Conservation (phyloP, 305 asterid species). For the Fraxinus floribunda region DNA sequence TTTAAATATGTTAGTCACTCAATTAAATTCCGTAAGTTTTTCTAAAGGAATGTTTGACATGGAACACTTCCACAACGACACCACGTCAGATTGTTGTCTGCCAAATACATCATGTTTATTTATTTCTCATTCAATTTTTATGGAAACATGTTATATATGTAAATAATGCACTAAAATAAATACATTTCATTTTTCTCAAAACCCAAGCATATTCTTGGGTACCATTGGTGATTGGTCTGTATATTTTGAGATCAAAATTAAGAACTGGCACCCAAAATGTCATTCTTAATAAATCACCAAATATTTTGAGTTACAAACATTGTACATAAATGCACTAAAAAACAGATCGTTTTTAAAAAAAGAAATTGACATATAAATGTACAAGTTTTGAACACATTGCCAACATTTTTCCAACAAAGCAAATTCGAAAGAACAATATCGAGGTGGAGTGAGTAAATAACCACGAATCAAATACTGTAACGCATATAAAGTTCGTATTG, state of each 20-base stretch:
- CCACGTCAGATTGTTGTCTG: not conserved
- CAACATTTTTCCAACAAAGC: not conserved
- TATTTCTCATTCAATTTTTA: not conserved
- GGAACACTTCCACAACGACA: not conserved
- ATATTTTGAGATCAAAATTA: not conserved
- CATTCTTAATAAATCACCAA: not conserved
- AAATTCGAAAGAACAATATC: conserved; percentile 3
- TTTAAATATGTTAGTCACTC: not conserved
- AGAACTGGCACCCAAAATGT: not conserved
- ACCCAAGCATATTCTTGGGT: not conserved
- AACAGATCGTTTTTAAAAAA: not conserved
- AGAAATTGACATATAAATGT: not conserved
- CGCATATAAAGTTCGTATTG: not conserved
- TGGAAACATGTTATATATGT: not conserved
- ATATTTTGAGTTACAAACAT: not conserved
- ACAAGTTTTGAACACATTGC: not conserved
- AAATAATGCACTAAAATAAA: not conserved
- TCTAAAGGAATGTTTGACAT: not conserved
- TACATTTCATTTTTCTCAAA: not conserved
- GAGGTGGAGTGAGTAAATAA: conserved; percentile 2
- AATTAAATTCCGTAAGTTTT: not conserved
- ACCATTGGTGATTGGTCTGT: not conserved
- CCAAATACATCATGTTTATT: not conserved
- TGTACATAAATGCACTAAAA: not conserved
- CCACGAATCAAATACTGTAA: conserved; percentile 5